These are phyloP conservation scores for Pyrenophora graminea DNA, from an alignment of 2,329 filamentous ascomycete genomes.

Conservation along the genomic window DNA sequence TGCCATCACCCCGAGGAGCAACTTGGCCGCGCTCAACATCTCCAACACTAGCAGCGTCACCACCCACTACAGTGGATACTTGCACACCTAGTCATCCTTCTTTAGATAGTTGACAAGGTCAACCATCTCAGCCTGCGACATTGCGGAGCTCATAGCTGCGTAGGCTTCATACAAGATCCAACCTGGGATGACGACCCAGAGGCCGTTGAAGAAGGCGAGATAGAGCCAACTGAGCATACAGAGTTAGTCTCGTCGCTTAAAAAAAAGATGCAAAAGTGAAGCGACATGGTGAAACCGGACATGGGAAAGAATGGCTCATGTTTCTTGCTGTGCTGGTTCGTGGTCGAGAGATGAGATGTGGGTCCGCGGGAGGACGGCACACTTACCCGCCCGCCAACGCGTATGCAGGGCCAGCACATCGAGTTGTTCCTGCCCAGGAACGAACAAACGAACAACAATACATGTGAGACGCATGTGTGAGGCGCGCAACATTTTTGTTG, in stretches of 20 bases:
- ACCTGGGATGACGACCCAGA: conserved; percentile 64
- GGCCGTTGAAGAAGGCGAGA: conserved; percentile 65
- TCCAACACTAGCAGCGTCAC: no score
- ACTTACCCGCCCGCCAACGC: conserved; percentile 13
- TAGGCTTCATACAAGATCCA: conserved; percentile 62
- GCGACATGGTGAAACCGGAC: background rate
- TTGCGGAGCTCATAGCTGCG: conserved; percentile 48
- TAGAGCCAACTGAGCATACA: conserved; percentile 58
- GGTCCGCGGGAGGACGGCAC: conserved; percentile 15
- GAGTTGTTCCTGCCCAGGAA: conserved; percentile 1
- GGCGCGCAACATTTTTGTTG: background rate
- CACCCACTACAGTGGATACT: no score
- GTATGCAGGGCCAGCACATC: conserved; percentile 26
- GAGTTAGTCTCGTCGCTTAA: conserved; percentile 1
- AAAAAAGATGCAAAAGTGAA: background rate
- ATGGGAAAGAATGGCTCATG: background rate
- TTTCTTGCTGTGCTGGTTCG: conserved; percentile 3
- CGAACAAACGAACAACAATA: background rate
- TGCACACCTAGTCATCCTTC: conserved; percentile 27
- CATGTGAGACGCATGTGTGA: conserved; percentile 1
- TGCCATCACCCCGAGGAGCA: no score
- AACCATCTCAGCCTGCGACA: conserved; percentile 46
- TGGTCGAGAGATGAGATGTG: conserved; percentile 17
- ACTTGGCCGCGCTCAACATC: no score
- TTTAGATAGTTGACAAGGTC: conserved; percentile 46